A percentile compares a stretch with the other conserved stretches of the same genome.
These are phyloP conservation scores for Didymella arachidicola DNA, from an alignment of 2,329 filamentous ascomycete species.

Conservation along the genomic window DNA sequence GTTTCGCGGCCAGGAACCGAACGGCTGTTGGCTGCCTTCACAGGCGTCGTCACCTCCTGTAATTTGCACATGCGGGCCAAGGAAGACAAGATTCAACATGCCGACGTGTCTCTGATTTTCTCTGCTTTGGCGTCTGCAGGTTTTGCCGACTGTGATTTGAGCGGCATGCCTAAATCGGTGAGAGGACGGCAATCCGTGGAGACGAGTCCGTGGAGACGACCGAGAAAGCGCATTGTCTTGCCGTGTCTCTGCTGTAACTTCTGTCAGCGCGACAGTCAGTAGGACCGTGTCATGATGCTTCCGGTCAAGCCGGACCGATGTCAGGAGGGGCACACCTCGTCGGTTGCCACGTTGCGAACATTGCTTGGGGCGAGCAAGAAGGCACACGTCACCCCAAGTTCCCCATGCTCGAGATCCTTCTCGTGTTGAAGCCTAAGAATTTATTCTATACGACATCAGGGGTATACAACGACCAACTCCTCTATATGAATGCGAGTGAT, in stretches of 20 bases:
- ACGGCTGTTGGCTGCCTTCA: slow-evolving; percentile 19
- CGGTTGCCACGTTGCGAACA: slow-evolving; percentile 15
- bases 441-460: slow-evolving; percentile 24
- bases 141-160: slow-evolving; percentile 8
- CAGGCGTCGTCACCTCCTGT: slow-evolving; percentile 23
- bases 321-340: slow-evolving; percentile 6
- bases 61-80: slow-evolving; percentile 22
- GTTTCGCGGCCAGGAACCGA: slow-evolving; percentile 10
- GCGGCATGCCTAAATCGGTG: slow-evolving; percentile 13
- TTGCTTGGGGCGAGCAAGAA: slow-evolving; percentile 18
- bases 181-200: slow-evolving; percentile 2
- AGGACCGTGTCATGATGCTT: neutral
- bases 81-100: slow-evolving; percentile 14
- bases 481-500: slow-evolving; percentile 6
- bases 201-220: slow-evolving; percentile 6
- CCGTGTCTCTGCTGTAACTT: slow-evolving; percentile 18
- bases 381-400: slow-evolving; percentile 20
- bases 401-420: slow-evolving; percentile 15
- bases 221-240: slow-evolving; percentile 15
- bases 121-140: slow-evolving; percentile 18
- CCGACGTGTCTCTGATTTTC: slow-evolving; percentile 5
- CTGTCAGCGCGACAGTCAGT: slow-evolving; percentile 16
- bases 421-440: slow-evolving; percentile 20
- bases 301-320: slow-evolving; percentile 12
- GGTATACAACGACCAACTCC: slow-evolving; percentile 17